Conservation (phyloP, 495 filamentous ascomycete genomes). For the Penicillium dipodomyicola region DNA sequence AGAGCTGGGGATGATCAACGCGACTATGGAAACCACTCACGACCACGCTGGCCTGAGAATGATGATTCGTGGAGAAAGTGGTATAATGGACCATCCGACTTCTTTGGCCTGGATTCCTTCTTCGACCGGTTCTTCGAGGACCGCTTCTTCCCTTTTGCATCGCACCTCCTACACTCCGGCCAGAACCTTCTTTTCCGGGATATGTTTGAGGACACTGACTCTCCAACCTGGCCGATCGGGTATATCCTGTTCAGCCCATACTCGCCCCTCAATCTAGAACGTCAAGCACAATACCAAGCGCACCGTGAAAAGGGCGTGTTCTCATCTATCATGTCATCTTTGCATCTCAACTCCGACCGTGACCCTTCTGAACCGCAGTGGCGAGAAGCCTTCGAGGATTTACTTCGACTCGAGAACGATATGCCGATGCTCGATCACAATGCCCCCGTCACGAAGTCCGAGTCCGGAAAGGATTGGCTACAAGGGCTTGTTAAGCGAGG, state of each 20-base stretch:
- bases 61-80: slow-evolving; percentile 15
- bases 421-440: slow-evolving; percentile 43
- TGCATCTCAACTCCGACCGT: slow-evolving; percentile 27
- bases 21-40: slow-evolving; percentile 12
- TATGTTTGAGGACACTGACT: slow-evolving; percentile 31
- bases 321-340: slow-evolving; percentile 39
- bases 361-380: slow-evolving; percentile 43
- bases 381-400: slow-evolving; percentile 57
- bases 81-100: slow-evolving; percentile 20
- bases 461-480: slow-evolving; percentile 39
- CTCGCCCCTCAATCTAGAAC: slow-evolving; percentile 52
- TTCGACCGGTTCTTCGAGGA: slow-evolving; percentile 38
- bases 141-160: slow-evolving; percentile 25
- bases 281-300: slow-evolving; percentile 29
- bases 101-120: slow-evolving; percentile 37
- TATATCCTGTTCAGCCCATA: slow-evolving; percentile 49
- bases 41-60: slow-evolving; percentile 16
- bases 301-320: slow-evolving; percentile 34
- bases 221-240: slow-evolving; percentile 38
- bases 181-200: slow-evolving; percentile 29
- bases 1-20: slow-evolving; percentile 9
- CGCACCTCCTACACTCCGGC: slow-evolving; percentile 30
- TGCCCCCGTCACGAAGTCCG: slow-evolving; percentile 18
- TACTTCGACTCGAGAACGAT: slow-evolving; percentile 50
- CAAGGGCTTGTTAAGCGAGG: slow-evolving; percentile 38